phyloP scores from a whole-genome alignment of 2,329 filamentous ascomycete genomes.

The Ampelomyces quisqualis region DNA sequence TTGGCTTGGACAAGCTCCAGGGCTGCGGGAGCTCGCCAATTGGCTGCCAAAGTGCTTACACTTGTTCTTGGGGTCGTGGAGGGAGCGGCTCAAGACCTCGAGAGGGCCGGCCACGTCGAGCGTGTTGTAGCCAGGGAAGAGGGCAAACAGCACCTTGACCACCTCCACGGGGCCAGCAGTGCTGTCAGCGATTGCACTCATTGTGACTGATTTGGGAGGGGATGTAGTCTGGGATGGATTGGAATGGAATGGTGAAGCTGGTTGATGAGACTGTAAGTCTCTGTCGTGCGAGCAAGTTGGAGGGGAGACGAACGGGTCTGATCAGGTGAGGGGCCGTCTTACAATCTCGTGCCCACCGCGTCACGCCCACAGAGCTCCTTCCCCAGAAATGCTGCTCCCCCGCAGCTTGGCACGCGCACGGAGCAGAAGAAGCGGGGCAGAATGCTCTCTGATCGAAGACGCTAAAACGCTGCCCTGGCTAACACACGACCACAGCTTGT shows the following conservation, averaged over 20 bases:
- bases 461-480: slow-evolving; percentile 13
- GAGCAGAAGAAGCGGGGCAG: slow-evolving; percentile 21
- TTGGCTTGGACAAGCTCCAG: slow-evolving; percentile 2
- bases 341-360: slow-evolving; percentile 24
- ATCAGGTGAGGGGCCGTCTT: slow-evolving; percentile 21
- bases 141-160: slow-evolving; percentile 62
- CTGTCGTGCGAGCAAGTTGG: slow-evolving; percentile 21
- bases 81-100: slow-evolving; percentile 57
- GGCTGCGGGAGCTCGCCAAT: slow-evolving; percentile 2
- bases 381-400: slow-evolving; percentile 30
- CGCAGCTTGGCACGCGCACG: slow-evolving; percentile 16
- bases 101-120: slow-evolving; percentile 60
- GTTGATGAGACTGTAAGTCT: slow-evolving; percentile 18
- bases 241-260: slow-evolving; percentile 19
- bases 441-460: slow-evolving; percentile 17
- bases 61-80: slow-evolving; percentile 56
- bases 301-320: slow-evolving; percentile 6
- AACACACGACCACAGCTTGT: slow-evolving; percentile 3
- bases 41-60: slow-evolving; percentile 39
- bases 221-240: slow-evolving; percentile 13
- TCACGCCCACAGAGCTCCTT: slow-evolving; percentile 21
- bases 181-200: slow-evolving; percentile 45
- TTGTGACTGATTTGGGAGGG: slow-evolving; percentile 31
- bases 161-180: slow-evolving; percentile 54
- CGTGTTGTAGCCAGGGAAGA: slow-evolving; percentile 58